Conservation (phyloP, 495 filamentous ascomycete genomes). For the Penicillium bialowiezense region DNA sequence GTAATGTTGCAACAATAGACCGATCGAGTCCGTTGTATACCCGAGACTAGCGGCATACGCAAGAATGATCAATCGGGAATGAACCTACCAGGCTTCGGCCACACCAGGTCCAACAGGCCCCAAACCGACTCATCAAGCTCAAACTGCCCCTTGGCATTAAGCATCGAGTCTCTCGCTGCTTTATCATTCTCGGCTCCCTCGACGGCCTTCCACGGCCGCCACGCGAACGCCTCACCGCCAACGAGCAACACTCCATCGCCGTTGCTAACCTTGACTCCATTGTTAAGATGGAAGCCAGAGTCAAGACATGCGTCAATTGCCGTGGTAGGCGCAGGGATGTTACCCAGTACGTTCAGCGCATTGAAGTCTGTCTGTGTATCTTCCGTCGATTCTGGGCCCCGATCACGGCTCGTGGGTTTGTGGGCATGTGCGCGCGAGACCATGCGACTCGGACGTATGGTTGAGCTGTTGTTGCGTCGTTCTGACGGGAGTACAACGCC, state of each 20-base stretch:
- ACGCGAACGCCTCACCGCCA: constrained; percentile 80
- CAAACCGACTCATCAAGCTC: constrained; percentile 69
- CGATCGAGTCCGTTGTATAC: background rate
- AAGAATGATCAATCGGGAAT: background rate
- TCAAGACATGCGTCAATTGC: constrained; percentile 73
- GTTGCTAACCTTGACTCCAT: constrained; percentile 61
- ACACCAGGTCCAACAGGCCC: constrained; percentile 73
- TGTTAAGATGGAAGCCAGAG: constrained; percentile 81
- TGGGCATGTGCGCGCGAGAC: constrained; percentile 38
- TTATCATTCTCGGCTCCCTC: constrained; percentile 24
- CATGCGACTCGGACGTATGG: constrained; percentile 32
- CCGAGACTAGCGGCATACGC: constrained; percentile 2
- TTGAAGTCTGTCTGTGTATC: constrained; percentile 72
- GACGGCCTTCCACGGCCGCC: constrained; percentile 69
- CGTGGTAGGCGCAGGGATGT: constrained; percentile 71
- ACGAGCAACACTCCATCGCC: constrained; percentile 73
- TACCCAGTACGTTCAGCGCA: constrained; percentile 74
- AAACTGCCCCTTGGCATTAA: constrained; percentile 78
- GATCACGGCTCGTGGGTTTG: constrained; percentile 48
- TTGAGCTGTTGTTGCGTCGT: constrained; percentile 29
- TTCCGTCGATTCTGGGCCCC: constrained; percentile 58
- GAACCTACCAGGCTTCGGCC: constrained; percentile 84
- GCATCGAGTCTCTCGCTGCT: constrained; percentile 44
- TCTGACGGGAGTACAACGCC: constrained; percentile 5
- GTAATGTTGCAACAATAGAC: no score